A percentile compares a stretch with the other conserved stretches of the same genome.
Conservation (phyloP, 148 eudicot genomes). For the Dianthus caryophyllus region DNA sequence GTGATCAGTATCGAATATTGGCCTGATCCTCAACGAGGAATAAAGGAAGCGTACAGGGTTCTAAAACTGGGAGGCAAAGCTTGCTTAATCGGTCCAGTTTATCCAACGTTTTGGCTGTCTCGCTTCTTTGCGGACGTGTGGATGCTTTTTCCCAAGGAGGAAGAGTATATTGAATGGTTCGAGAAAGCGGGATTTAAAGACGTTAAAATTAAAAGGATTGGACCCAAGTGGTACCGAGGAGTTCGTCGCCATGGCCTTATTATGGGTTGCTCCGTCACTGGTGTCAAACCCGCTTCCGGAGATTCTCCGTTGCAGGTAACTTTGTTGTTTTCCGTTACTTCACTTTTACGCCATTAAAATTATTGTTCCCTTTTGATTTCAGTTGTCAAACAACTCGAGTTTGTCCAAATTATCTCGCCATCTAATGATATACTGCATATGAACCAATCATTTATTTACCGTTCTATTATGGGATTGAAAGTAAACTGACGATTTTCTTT, state of each 20-base stretch:
- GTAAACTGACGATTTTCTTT: no score
- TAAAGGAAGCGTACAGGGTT: slow-evolving; percentile 96
- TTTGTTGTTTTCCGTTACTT: background rate
- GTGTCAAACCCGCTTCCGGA: slow-evolving; percentile 81
- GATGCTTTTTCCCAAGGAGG: slow-evolving; percentile 99
- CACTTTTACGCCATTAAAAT: background rate
- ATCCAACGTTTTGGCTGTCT: slow-evolving; percentile 91
- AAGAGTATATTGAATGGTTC: slow-evolving; percentile 94
- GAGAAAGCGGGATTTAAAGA: slow-evolving; percentile 81
- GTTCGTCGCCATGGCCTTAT: slow-evolving; percentile 96
- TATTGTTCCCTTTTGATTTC: background rate
- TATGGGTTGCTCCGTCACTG: slow-evolving; percentile 97
- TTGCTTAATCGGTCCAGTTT: slow-evolving; percentile 86
- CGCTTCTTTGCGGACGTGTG: slow-evolving; percentile 92
- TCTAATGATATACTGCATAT: no score
- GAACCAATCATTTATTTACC: no score
- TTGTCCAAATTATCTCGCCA: background rate
- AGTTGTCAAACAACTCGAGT: background rate
- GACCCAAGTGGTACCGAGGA: slow-evolving; percentile 95
- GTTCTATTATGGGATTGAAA: no score
- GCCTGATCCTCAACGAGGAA: slow-evolving; percentile 99
- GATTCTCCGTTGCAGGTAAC: slow-evolving; percentile 93
- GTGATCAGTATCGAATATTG: slow-evolving; percentile 84
- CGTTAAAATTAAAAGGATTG: slow-evolving; percentile 84
- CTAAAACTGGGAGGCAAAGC: slow-evolving; percentile 87